Evolutionary conservation across 2,329 filamentous ascomycete genomes (phyloP).

Genomic region (Colletotrichum tropicicola): DNA sequence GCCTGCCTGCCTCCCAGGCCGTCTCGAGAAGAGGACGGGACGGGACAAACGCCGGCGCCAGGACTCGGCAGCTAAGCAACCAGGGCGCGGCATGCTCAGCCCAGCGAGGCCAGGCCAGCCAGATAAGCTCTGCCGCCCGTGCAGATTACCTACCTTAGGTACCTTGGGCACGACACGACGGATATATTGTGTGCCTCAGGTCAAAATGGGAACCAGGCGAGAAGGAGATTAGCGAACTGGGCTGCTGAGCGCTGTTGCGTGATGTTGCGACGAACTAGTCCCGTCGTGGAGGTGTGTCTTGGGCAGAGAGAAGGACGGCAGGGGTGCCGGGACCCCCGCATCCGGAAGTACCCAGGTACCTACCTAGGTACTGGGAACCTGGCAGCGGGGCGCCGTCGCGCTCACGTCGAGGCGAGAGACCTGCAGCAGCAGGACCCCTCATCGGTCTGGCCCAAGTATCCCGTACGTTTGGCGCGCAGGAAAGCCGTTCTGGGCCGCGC

Average conservation of each 20-base stretch:
- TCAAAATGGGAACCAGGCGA: too few species aligned
- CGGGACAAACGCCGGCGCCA: neutral
- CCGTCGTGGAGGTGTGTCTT: conserved; percentile 26
- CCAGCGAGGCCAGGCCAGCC: neutral
- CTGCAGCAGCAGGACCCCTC: neutral
- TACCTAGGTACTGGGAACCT: too few species aligned
- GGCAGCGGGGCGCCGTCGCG: neutral
- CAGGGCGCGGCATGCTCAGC: neutral
- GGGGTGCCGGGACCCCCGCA: conserved; percentile 20
- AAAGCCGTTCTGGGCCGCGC: neutral
- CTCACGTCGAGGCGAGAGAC: neutral
- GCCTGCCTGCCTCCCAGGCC: too few species aligned
- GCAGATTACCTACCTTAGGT: neutral
- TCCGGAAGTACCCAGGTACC: conserved; percentile 2
- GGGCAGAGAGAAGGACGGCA: conserved; percentile 19
- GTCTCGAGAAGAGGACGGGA: neutral
- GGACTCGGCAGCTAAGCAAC: conserved; percentile 2
- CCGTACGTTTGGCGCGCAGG: neutral
- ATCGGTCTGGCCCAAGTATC: conserved; percentile 7
- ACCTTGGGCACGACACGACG: neutral
- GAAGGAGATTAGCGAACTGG: conserved; percentile 13
- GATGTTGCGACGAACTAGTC: conserved; percentile 22
- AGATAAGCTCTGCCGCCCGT: neutral
- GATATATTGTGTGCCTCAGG: too few species aligned
- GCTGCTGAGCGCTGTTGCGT: conserved; percentile 10